Evolutionary conservation across 2,329 filamentous ascomycete genomes (phyloP).

Genomic region (Botrytis cinerea): DNA sequence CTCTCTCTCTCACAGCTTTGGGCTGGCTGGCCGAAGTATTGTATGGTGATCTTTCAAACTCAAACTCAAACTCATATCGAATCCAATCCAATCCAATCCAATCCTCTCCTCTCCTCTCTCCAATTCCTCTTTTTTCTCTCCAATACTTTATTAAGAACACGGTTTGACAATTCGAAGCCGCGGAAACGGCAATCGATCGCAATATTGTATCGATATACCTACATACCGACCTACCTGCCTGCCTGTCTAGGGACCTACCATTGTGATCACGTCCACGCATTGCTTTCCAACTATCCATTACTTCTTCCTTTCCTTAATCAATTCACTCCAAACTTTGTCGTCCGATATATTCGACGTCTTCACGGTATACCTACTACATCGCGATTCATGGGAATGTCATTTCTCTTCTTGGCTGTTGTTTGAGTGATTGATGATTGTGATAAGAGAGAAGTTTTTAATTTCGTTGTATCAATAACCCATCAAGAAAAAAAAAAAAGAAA

Average conservation of each 20-base stretch:
- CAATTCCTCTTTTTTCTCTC: neutral
- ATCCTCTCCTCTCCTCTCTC: too few species aligned
- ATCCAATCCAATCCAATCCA: too few species aligned
- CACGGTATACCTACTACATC: neutral
- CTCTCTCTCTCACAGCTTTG: neutral
- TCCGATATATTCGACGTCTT: neutral
- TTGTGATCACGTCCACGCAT: neutral
- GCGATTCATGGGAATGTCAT: neutral
- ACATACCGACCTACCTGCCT: neutral
- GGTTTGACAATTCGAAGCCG: neutral
- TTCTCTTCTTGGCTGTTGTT: neutral
- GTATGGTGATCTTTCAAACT: neutral
- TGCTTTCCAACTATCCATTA: neutral
- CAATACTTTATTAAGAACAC: neutral
- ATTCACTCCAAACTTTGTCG: neutral
- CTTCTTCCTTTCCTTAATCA: conserved; percentile 2
- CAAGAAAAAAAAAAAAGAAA: conserved; percentile 22
- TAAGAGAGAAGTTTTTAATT: conserved; percentile 13
- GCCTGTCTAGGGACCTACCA: neutral
- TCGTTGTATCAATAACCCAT: conserved; percentile 25
- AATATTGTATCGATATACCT: neutral
- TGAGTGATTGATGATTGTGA: conserved; percentile 19
- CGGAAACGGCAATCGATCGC: neutral
- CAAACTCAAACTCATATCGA: neutral
- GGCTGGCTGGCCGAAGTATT: neutral